phyloP scores from a whole-genome alignment of 495 filamentous ascomycete genomes.

The Hypoxylon fragiforme region DNA sequence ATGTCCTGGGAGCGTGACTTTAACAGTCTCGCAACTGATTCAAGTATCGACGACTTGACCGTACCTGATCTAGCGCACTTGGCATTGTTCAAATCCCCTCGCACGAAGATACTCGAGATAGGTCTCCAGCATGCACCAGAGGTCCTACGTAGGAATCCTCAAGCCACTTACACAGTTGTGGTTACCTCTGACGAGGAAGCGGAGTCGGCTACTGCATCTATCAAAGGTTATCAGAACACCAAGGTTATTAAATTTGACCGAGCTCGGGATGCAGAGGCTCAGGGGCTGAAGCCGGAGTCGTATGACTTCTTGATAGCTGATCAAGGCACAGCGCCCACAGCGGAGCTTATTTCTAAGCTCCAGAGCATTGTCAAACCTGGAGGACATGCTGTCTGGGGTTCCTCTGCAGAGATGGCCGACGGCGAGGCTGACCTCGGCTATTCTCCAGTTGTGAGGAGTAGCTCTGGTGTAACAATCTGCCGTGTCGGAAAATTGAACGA shows the following conservation, averaged over 20 bases:
- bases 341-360: not conserved
- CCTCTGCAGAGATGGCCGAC: not conserved
- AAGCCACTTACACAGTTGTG: conserved; percentile 3
- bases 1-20: conserved; percentile 29
- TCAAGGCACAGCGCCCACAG: not conserved
- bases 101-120: conserved; percentile 11
- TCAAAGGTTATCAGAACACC: conserved; percentile 11
- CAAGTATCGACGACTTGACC: not conserved
- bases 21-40: conserved; percentile 6
- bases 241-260: conserved; percentile 18
- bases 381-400: not conserved
- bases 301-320: conserved; percentile 25
- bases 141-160: conserved; percentile 9
- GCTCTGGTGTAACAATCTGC: not conserved
- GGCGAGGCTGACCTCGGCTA: not conserved
- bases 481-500: not conserved
- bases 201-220: conserved; percentile 1
- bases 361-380: not conserved
- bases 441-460: not conserved
- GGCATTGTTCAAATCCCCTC: conserved; percentile 24
- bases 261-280: conserved; percentile 9
- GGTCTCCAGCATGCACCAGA: conserved; percentile 5
- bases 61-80: conserved; percentile 4
- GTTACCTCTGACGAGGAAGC: conserved; percentile 1
- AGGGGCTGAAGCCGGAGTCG: conserved; percentile 15